phyloP scores from a whole-genome alignment of 208 protist species.

The Leishmania arabica region DNA sequence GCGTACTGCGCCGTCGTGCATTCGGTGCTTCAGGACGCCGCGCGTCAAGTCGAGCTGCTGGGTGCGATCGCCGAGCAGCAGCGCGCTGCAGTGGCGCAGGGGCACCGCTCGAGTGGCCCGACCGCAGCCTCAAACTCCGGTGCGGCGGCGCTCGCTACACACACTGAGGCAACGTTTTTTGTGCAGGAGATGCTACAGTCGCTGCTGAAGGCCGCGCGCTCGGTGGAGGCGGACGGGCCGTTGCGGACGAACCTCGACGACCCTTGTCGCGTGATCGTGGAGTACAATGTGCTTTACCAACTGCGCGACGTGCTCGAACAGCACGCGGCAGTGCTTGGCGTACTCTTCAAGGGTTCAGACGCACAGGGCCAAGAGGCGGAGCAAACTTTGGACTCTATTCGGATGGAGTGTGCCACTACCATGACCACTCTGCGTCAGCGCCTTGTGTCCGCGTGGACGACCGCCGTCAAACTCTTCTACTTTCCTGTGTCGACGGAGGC shows the following conservation, averaged over 20 bases:
- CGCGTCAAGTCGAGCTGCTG: conserved; percentile 56
- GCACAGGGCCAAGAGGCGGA: background rate
- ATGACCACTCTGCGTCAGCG: conserved; percentile 20
- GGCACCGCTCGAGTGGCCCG: background rate
- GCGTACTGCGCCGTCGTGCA: conserved; percentile 47
- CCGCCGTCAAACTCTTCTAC: conserved; percentile 19
- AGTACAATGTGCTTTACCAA: conserved; percentile 55
- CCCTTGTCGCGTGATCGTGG: conserved; percentile 41
- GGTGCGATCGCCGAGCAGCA: conserved; percentile 41
- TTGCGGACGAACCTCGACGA: conserved; percentile 54
- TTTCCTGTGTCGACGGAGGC: conserved; percentile 22
- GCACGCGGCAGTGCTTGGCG: conserved; percentile 27
- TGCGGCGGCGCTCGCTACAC: background rate
- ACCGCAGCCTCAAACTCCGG: background rate
- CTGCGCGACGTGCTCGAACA: conserved; percentile 45
- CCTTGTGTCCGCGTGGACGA: conserved; percentile 23
- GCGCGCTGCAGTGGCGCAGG: background rate
- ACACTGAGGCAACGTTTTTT: conserved; percentile 4
- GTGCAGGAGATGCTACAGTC: conserved; percentile 38
- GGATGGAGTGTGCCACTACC: conserved; percentile 8
- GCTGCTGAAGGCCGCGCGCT: conserved; percentile 34
- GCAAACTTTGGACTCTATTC: conserved; percentile 16
- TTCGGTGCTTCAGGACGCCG: conserved; percentile 42
- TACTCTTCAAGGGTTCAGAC: conserved; percentile 1
- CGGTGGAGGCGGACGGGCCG: conserved; percentile 21